Base-by-base conservation (phyloP, 108 stramenopile species). In the Asterionellopsis glacialis region DNA sequence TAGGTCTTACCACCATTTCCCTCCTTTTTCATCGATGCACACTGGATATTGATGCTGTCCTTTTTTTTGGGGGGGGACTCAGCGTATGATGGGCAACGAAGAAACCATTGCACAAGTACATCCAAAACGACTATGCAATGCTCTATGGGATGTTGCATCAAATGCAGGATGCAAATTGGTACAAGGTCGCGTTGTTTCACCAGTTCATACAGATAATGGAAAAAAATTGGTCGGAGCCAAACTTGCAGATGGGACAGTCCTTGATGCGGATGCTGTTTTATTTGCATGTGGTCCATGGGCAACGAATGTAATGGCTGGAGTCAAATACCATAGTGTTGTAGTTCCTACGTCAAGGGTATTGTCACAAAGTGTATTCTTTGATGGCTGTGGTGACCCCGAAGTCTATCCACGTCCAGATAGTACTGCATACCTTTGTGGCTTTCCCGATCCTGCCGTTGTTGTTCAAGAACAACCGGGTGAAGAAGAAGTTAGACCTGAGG, bases 101-200 rank as follows among this genome's bases (percentile, higher is more conserved):
- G 1, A 19, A n/a, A 74, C 75, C 1, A 91, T 86, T 41, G 90
- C 90, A 39, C 90, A 91, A 68, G 90, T 91, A 41, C 81, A 82
- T 55, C 84, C 90, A 4, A 72, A 71, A 39, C 70, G 65, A 57
- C 57, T 85, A 0, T 80, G 81, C 40, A 65, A 69, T 19, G 27
- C 59, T 13, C 48, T 86, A 50, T 80, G 73, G 68, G 57, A 64
- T 57, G 24, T 55, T 2, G 70, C 75, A 1, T 23, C 25, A 13
- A 48, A 72, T 61, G 45, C 57, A 26, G 57, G 57, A 26, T 50
- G 51, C 33, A 42, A 40, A 45, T 49, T 77, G 11, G 57, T 77
- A 4, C 40, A 63, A 47, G 68, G 72, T 4, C 71, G 21, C 16
- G 69, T 82, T 3, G 56, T 61, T 16, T 43, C 47, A 0, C 23